Percentiles rank a stretch among this genome's conserved stretches.
Conservation (phyloP, 208 protist genomes). For the Angomonas ambiguus region DNA sequence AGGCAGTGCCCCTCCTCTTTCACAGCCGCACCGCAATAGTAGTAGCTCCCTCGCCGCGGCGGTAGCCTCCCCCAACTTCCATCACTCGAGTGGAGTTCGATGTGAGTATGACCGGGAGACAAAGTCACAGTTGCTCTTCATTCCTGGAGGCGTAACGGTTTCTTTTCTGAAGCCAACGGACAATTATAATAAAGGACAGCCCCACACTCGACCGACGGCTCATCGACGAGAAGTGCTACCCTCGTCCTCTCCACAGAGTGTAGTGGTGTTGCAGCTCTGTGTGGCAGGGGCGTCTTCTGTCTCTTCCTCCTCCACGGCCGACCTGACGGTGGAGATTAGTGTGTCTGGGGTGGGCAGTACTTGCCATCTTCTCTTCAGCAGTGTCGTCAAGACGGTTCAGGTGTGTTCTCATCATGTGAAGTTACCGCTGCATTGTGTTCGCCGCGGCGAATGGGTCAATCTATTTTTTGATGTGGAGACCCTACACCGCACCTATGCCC, state of each 20-base stretch:
- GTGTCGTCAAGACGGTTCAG: conserved; percentile 24
- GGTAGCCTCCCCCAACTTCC: not conserved
- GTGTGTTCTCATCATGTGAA: conserved; percentile 51
- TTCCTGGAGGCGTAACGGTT: conserved; percentile 35
- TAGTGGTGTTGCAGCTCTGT: conserved; percentile 64
- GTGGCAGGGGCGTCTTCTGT: not conserved
- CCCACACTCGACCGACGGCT: not conserved
- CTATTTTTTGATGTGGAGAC: conserved; percentile 52
- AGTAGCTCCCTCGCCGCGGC: not conserved
- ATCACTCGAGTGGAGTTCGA: conserved; percentile 14
- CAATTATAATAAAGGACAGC: not conserved
- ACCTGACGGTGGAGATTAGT: conserved; percentile 18
- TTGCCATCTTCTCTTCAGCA: conserved; percentile 42
- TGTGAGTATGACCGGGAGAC: conserved; percentile 63
- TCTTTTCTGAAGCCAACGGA: conserved; percentile 38
- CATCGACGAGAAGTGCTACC: not conserved
- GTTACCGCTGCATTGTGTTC: conserved; percentile 46
- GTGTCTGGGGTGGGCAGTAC: conserved; percentile 25
- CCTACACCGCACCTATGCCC: conserved; percentile 25
- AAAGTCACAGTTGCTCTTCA: conserved; percentile 69
- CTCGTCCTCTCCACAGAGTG: conserved; percentile 18
- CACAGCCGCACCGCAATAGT: not conserved
- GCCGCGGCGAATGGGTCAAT: conserved; percentile 35
- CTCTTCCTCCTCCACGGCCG: conserved; percentile 4
- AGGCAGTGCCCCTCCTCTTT: not conserved